A percentile compares a stretch with the other conserved stretches of the same genome.
phyloP scores from a whole-genome alignment of 1,284 basidiomycete species.

The Ceratobasidium sp. region DNA sequence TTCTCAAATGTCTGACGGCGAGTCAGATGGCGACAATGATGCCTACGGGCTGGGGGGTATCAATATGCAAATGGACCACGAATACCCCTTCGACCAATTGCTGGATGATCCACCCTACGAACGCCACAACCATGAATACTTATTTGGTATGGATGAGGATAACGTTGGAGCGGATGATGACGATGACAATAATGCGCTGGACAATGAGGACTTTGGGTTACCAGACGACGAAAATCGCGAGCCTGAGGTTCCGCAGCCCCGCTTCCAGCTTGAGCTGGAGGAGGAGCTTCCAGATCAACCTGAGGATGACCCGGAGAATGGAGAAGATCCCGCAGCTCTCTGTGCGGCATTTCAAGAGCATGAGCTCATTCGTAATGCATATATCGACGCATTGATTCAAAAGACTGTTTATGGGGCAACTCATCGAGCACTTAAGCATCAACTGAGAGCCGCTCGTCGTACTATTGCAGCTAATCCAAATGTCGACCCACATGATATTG shows the following conservation, averaged over 20 bases:
- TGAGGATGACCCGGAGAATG: background rate
- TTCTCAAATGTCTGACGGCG: background rate
- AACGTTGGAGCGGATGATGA: background rate
- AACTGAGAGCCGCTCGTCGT: conserved; percentile 13
- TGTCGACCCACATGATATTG: background rate
- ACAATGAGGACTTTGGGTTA: conserved; percentile 22
- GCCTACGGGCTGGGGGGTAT: background rate
- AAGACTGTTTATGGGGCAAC: conserved; percentile 17
- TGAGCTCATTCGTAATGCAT: conserved; percentile 15
- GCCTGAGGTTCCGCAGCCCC: background rate
- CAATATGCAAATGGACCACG: background rate
- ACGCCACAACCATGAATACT: background rate
- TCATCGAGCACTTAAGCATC: conserved; percentile 12
- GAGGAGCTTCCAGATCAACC: background rate
- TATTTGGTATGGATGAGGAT: background rate
- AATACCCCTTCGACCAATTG: conserved; percentile 12
- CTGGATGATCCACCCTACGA: background rate
- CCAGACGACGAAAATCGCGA: background rate
- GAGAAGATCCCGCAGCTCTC: background rate
- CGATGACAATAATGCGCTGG: background rate
- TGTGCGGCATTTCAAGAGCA: conserved; percentile 22
- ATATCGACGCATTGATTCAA: conserved; percentile 31
- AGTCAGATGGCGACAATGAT: no score
- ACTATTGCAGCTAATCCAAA: background rate
- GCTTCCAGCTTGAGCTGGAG: background rate